These are phyloP conservation scores for Leucaena leucocephala DNA, from an alignment of 306 rosid species.

Conservation along the genomic window DNA sequence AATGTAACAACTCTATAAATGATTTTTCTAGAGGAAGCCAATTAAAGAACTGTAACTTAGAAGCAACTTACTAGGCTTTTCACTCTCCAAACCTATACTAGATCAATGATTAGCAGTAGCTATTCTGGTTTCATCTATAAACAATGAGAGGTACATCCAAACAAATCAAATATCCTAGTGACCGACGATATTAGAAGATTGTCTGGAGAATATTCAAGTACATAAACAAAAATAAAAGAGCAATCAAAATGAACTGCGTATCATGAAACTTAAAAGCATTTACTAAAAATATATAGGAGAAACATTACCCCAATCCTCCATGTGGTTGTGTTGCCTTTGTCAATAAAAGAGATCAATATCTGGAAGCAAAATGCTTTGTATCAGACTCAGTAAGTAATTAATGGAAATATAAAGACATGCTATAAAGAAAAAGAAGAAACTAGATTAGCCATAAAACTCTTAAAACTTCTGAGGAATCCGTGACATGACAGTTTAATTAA, in stretches of 20 bases:
- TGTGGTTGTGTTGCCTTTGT: conserved; percentile 29
- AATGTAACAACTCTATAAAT: background rate
- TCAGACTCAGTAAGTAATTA: background rate
- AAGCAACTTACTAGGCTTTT: conserved; percentile 2
- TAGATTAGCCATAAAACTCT: background rate
- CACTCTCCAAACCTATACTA: background rate
- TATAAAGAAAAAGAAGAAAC: background rate
- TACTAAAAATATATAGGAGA: background rate
- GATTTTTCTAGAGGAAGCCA: background rate
- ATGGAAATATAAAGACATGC: background rate
- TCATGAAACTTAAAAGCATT: background rate
- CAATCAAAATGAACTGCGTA: background rate
- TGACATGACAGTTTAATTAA: background rate
- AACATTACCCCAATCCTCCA: conserved; percentile 83
- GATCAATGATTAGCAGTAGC: background rate
- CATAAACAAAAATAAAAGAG: background rate
- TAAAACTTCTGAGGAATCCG: background rate
- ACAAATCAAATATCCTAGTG: conserved; percentile 17
- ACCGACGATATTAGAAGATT: background rate
- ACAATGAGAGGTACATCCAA: background rate
- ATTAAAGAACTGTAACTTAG: conserved; percentile 1
- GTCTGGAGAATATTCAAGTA: background rate
- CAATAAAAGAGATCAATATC: conserved; percentile 15
- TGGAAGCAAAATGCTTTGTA: conserved; percentile 33
- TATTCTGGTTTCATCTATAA: background rate